phyloP scores from a whole-genome alignment of 208 protist genomes.

The Jaenimonas drosophilae region DNA sequence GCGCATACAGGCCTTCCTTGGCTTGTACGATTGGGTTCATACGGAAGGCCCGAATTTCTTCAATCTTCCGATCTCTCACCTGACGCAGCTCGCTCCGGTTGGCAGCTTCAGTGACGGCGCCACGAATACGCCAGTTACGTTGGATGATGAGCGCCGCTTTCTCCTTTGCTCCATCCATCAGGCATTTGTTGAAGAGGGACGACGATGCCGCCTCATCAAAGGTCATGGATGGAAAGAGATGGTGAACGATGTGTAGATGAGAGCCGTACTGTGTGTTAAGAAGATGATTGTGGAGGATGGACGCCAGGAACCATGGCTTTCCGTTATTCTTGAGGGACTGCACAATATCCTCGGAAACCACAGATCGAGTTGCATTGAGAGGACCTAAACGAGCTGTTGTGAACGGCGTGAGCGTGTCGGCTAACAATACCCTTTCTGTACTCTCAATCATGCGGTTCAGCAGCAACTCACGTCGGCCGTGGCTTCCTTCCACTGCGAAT shows the following conservation, averaged over 20 bases:
- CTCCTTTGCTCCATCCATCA: conserved; percentile 47
- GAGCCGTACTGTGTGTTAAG: conserved; percentile 78
- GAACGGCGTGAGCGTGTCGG: conserved; percentile 62
- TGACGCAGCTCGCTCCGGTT: conserved; percentile 21
- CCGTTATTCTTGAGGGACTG: conserved; percentile 48
- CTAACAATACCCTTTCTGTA: conserved; percentile 61
- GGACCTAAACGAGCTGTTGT: conserved; percentile 53
- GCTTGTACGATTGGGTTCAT: conserved; percentile 56
- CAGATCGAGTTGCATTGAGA: conserved; percentile 20
- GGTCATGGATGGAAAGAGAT: conserved; percentile 34
- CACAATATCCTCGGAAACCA: conserved; percentile 63
- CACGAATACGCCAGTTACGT: conserved; percentile 55
- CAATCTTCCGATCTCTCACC: conserved; percentile 52
- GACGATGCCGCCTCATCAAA: conserved; percentile 64
- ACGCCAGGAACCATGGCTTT: conserved; percentile 59
- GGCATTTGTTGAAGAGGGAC: conserved; percentile 49
- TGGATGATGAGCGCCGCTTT: conserved; percentile 72
- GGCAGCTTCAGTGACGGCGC: conserved; percentile 28
- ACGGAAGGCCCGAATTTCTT: conserved; percentile 65
- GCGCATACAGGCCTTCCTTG: conserved; percentile 44
- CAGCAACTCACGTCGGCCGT: conserved; percentile 55
- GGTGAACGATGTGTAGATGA: conserved; percentile 65
- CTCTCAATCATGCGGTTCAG: conserved; percentile 75
- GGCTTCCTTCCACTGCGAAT: conserved; percentile 53
- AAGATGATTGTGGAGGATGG: conserved; percentile 63